These are phyloP conservation scores for Onygenales sp. DNA, from an alignment of 2,329 filamentous ascomycete genomes.

Conservation along the genomic window DNA sequence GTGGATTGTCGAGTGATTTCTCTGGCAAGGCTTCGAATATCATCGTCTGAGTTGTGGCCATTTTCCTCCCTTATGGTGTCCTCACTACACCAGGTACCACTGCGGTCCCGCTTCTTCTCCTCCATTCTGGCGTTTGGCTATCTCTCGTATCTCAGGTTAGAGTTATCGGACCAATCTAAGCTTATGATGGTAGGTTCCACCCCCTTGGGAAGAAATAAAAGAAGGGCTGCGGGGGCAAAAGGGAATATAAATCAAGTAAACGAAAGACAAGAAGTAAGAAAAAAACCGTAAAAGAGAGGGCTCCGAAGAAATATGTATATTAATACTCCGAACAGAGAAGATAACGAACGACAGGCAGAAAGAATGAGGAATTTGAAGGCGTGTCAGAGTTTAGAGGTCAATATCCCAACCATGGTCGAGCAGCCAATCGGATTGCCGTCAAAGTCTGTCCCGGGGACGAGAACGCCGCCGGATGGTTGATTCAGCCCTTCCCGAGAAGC, in stretches of 20 bases:
- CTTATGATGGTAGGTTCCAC: not conserved
- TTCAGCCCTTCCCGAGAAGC: too few relatives aligned
- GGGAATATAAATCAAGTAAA: not conserved
- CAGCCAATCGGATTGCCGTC: too few relatives aligned
- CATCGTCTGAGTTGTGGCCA: not conserved
- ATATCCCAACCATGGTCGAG: too few relatives aligned
- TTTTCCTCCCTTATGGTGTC: not conserved
- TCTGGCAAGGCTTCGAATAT: not conserved
- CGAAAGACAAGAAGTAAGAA: slow-evolving; percentile 8
- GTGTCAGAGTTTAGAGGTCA: too few relatives aligned
- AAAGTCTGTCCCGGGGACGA: too few relatives aligned
- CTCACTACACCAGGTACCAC: not conserved
- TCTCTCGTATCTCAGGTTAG: not conserved
- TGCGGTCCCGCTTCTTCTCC: not conserved
- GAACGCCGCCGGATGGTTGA: too few relatives aligned
- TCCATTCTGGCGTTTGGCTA: not conserved
- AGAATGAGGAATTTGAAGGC: not conserved
- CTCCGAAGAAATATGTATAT: too few relatives aligned
- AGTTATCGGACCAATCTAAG: not conserved
- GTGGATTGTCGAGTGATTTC: slow-evolving; percentile 4
- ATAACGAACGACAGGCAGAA: not conserved
- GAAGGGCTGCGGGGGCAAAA: not conserved
- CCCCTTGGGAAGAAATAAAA: not conserved
- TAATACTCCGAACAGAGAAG: too few relatives aligned
- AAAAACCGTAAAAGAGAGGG: not conserved